Base-by-base conservation (phyloP, 805 yeast species). In the Teunomyces gatunensis region DNA sequence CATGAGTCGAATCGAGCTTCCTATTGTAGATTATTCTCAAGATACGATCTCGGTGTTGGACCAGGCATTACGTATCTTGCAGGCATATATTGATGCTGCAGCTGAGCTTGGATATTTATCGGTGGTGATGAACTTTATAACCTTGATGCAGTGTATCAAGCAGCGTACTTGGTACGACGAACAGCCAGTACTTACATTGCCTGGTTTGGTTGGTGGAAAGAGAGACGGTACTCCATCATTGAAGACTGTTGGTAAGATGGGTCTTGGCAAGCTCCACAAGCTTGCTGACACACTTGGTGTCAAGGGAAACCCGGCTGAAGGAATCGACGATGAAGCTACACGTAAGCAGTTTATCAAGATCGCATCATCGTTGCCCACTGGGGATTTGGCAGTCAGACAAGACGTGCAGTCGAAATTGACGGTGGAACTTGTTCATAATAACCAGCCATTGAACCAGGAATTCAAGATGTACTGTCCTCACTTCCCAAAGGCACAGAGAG, bases 21-120 rank as follows among this genome's bases (percentile, higher is more conserved):
- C 98, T 1, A 88, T 94, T 59, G 95, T 96, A 0, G 99, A 94
- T 73, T 94, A 94, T 62, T 75, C 86, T 7, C 98, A 92, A 61
- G 99, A 94, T 65, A 90, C 96, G 0, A 81, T 90, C 11, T 84
- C 97, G 0, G 96, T 94, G 7, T 71, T 94, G 48, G 99, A 95
- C 60, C 99, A 94, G 69, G 83, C 96, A 6, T 73, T 94, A 59
- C 96, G 99, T 79, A 85, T 94, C 52, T 68, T 91, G 46, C 99
- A 94, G 62, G 97, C 98, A 0, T 85, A 80, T 55, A 84, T 92
- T 49, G 99, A 94, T 67, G 89, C 88, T 17, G 83, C 94, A 1
- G 81, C 96, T 2, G 97, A 92, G 56, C 59, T 83, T 54, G 96
- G 97, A 0, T 85, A 81, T 56, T 70, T 84, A 40, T 60, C 75